These are phyloP conservation scores for Quercus agrifolia DNA, from an alignment of 306 rosid genomes.

Conservation along the genomic window DNA sequence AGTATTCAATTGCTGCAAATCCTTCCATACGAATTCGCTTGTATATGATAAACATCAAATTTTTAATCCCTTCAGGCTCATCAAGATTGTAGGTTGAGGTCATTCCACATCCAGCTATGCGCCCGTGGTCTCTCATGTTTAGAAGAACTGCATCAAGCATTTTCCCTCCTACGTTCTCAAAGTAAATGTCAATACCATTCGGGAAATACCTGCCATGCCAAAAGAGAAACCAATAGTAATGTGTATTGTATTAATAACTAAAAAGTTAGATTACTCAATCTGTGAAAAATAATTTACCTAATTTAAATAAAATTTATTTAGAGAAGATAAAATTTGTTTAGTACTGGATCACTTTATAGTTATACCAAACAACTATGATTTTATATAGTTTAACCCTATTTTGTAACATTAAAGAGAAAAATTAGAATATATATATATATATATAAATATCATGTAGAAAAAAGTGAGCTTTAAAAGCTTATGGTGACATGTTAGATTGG, in stretches of 20 bases:
- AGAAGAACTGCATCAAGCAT: conserved; percentile 17
- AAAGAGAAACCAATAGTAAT: background rate
- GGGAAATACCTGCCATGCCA: conserved; percentile 8
- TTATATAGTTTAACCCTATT: no score
- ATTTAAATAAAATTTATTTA: no score
- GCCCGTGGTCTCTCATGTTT: conserved; percentile 14
- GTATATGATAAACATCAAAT: conserved; percentile 5
- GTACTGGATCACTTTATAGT: no score
- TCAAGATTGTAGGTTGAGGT: background rate
- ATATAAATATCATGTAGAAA: no score
- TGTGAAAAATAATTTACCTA: no score
- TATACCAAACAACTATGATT: no score
- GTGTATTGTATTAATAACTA: no score
- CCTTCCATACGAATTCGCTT: conserved; percentile 16
- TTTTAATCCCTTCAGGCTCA: background rate
- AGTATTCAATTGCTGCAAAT: background rate
- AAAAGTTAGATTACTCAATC: no score
- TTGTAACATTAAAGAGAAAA: no score
- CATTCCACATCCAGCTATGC: conserved; percentile 7
- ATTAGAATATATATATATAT: no score
- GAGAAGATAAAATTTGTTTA: no score
- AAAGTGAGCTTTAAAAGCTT: background rate
- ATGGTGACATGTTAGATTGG: background rate
- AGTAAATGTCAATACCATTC: conserved; percentile 16
- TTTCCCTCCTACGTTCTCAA: conserved; percentile 12